Evolutionary conservation across 345 rosid species (phyloP), one percentile per base, ranked within the genome.

Genomic region (Ailanthus altissimus): DNA sequence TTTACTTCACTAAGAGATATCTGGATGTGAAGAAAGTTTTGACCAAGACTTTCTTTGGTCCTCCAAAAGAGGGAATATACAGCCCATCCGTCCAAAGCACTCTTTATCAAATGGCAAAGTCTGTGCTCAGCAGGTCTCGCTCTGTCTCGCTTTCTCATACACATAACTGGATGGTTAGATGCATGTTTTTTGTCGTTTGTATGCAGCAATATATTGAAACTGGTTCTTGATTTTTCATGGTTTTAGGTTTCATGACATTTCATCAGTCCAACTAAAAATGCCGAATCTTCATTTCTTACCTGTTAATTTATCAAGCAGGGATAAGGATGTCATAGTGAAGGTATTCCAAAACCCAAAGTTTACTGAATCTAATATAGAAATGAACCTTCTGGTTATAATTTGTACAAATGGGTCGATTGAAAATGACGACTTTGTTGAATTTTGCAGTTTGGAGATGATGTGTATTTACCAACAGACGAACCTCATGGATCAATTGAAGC

Each of bases 11-110:
- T 15, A 92, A 92, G 78, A 85, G 85, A 78, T 92, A 86, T 75
- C 51, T 74, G 77, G 90, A 86, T 26, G 93, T 87, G 73, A 93
- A 92, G 82, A 84, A 84, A 40, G 87, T 80, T 75, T 42, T 93
- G 82, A 70, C 82, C 81, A 88, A 80, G 16, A 87, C 94, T 51
- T 93, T 95, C 90, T 90, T 90, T 76, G 99, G 99, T 72, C 88
- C 88, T 65, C 89, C 98, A 4, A 87, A 85, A 82, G 91, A 77
- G 80, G 99, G 98, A 78, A 90, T 93, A 32, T 95, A 95, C 81
- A 93, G 98, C 70, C 86, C 98, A 66, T 95, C 98, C n/a, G 98
- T 93, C n/a, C 99, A 95, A 80, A 87, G 92, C 82, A 92, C 98
- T 56, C 94, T 95, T 46, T 93, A 86, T 77, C 90, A 88, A 18